Base-by-base conservation (phyloP, 2,329 filamentous ascomycete species). In the Ceratocystiopsis brevicomis region DNA sequence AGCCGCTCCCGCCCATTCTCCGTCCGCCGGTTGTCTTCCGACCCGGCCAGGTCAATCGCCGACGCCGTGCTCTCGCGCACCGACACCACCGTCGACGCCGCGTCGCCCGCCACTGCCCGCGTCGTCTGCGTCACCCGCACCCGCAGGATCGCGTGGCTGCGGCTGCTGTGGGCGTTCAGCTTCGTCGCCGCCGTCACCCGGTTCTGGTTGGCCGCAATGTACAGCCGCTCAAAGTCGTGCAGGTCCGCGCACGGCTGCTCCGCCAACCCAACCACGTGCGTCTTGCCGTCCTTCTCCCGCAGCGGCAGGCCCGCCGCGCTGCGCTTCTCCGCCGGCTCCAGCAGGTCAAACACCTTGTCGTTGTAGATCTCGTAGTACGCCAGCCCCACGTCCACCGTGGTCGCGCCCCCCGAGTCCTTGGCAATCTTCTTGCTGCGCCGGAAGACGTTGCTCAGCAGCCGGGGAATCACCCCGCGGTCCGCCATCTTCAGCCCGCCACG, bases 301-400 rank as follows among this genome's bases (percentile, higher is more conserved):
- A 94, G 72, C 2, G 83, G 83, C 21, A 94, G 64, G 0, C 87
- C 87, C 0, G 81, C 72, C 2, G 82, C 66, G 0, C 81, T 86
- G 41, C 90, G 80, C 64, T 86, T 92, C 58, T 95, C 87, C 0
- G 78, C 81, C 0, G 85, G 68, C 57, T 94, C 83, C 51, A 95
- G 84, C 32, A 95, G 66, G 57, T 95, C 87, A 54, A 79, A 94
- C 17, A 94, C 86, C 57, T 88, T 88, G 64, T 95, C 87, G 59
- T 92, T 94, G 62, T 95, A 95, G 51, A 95, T 94, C 59, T 95
- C 87, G 62, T 93, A 94, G 62, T 95, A 95, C 25, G 83, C 87
- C 54, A 95, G 69, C 13, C 75, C 68, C 15, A 94, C 83, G 10
- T 74, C 65, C 18, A 92, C 82, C 2, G 65, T 68, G 0, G 78